Evolutionary conservation across 495 filamentous ascomycete species (phyloP).

Genomic region (Chlorociboria aeruginascens): DNA sequence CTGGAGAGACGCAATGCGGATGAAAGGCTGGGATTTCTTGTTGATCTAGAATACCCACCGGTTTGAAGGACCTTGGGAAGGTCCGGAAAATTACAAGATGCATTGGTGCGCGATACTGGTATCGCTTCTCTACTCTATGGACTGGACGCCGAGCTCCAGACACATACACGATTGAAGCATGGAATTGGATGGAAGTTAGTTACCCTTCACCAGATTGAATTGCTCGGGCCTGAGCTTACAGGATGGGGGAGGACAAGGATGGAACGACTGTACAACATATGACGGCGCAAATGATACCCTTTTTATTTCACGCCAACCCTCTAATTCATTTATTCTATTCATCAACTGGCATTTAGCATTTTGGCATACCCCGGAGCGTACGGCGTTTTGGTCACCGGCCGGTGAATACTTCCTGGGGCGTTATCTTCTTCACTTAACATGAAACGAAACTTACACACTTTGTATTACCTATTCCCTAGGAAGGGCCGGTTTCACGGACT

Average conservation of each 20-base stretch:
- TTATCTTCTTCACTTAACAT: too few relatives aligned
- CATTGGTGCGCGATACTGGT: not conserved
- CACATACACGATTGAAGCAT: conserved; percentile 3
- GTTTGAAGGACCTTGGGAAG: conserved; percentile 5
- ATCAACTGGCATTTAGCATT: too few relatives aligned
- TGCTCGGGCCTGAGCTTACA: not conserved
- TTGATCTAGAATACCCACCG: conserved; percentile 43
- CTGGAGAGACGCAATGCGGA: conserved; percentile 92
- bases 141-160: conserved; percentile 1
- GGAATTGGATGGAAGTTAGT: not conserved
- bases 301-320: not conserved
- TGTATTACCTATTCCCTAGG: too few relatives aligned
- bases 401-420: too few relatives aligned
- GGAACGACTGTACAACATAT: not conserved
- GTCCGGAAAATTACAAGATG: conserved; percentile 1
- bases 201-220: conserved; percentile 1
- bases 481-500: too few relatives aligned
- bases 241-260: not conserved
- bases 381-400: too few relatives aligned
- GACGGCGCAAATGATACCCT: not conserved
- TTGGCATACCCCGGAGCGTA: too few relatives aligned
- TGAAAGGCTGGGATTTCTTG: conserved; percentile 84
- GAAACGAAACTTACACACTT: too few relatives aligned
- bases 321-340: too few relatives aligned
- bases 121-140: not conserved